Base-by-base conservation (phyloP, 768 basidiomycete species). In the Calocybe gangraenosa region DNA sequence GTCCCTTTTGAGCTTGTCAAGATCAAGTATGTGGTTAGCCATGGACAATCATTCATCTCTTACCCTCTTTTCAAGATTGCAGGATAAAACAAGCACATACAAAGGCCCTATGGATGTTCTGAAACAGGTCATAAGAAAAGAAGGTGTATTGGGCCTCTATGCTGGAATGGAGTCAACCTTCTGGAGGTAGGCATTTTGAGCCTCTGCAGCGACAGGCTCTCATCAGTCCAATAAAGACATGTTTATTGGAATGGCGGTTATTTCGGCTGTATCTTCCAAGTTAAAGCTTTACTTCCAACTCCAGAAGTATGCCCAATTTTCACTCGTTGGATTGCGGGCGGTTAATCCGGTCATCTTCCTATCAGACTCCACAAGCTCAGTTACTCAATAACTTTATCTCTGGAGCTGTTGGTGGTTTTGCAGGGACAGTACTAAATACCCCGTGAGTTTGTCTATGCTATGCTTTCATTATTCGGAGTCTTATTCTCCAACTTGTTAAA, bases 1-100 rank as follows among this genome's bases (percentile, higher is more conserved):
- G 94, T 97, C 1, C 96, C 96, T 0, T 99, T 98, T 58, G 96
- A 99, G 65, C 80, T 92, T 18, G 90, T 93, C 43, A 92, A 93
- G 62, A 92, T 93, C 65, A 87, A 83, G 87, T 77, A 46, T 11
- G 64, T 25, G 17, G 13, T n/a, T n/a, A n/a, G n/a, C n/a, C n/a
- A n/a, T n/a, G n/a, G n/a, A n/a, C n/a, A n/a, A n/a, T n/a, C n/a
- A n/a, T 21, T 25, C 20, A 42, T 14, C 30, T 31, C 14, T 37
- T 38, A 28, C 47, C 15, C 35, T 40, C 7, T 46, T 42, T 9
- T n/a, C 31, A 48, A 85, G 91, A 57, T 68, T 98, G 30, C 96
- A 98, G 69, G 94, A 97, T 65, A 96, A 96, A 65, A 73, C 78
- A 19, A 91, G 88, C 52, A 91, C 84, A 1, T 98, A 84, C 68